Percentiles rank a stretch among this genome's conserved stretches.
Evolutionary conservation across 495 filamentous ascomycete species (phyloP).

Genomic region (Penicillium maclennaniae): DNA sequence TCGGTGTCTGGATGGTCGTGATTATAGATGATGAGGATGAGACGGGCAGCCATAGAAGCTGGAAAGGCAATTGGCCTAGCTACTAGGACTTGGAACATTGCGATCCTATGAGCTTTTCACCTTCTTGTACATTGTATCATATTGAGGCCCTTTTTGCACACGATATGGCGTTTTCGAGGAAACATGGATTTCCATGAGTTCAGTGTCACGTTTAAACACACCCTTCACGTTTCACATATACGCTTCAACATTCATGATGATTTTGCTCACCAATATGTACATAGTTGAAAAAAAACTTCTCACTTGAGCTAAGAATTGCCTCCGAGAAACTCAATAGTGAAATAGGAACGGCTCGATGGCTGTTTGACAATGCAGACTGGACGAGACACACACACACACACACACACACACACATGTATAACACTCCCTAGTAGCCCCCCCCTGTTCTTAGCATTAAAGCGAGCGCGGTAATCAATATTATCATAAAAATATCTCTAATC

Average conservation of each 20-base stretch:
- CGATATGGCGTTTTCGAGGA: not conserved
- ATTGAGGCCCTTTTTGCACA: not conserved
- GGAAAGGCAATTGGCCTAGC: conserved; percentile 10
- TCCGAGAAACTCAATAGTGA: conserved; percentile 1
- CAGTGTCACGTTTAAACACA: not conserved
- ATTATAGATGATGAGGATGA: conserved; percentile 49
- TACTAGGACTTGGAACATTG: not conserved
- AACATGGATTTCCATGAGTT: not conserved
- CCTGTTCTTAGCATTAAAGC: too few species aligned
- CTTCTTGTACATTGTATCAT: not conserved
- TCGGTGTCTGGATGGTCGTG: conserved; percentile 63
- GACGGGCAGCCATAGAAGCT: conserved; percentile 1
- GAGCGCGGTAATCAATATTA: too few species aligned
- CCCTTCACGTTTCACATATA: not conserved
- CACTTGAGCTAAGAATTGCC: not conserved
- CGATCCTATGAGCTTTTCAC: not conserved
- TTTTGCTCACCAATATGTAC: not conserved
- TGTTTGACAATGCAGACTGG: too few species aligned
- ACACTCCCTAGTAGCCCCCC: too few species aligned
- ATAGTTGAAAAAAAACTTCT: not conserved
- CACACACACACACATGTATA: too few species aligned
- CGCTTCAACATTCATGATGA: not conserved
- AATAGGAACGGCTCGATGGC: conserved; percentile 2
- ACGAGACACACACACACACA: too few species aligned
- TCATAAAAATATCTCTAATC: too few species aligned